Evolutionary conservation across 371 early-diverging fungal genomes (phyloP).

Genomic region (Mortierella sp.): DNA sequence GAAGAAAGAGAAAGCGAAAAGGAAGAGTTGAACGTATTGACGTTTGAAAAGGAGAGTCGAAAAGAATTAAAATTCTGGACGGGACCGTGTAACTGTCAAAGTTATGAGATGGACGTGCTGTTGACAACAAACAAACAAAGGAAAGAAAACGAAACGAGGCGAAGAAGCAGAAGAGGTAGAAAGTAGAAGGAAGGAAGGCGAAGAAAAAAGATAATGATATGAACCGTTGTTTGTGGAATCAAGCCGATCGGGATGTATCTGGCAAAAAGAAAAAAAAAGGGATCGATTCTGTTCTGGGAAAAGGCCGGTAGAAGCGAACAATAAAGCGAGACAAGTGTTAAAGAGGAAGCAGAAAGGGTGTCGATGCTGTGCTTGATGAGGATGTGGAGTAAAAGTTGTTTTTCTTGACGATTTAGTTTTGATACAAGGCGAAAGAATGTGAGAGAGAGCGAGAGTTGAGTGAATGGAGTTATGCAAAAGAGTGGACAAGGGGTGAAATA

Average conservation of each 20-base stretch:
- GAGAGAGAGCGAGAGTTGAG: background rate
- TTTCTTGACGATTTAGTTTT: background rate
- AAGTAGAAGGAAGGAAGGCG: background rate
- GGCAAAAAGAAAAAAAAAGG: conserved; percentile 11
- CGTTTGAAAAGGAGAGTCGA: conserved; percentile 21
- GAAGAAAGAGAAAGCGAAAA: background rate
- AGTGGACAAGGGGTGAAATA: background rate
- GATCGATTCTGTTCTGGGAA: conserved; percentile 26
- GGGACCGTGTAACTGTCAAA: conserved; percentile 31
- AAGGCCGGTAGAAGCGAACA: background rate
- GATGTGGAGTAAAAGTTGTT: background rate
- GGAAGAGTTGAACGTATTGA: conserved; percentile 13
- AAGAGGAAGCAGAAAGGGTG: conserved; percentile 4
- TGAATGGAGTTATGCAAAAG: background rate
- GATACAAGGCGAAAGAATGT: too few species aligned
- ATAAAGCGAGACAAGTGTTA: background rate
- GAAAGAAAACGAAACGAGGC: background rate
- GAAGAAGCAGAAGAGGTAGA: background rate
- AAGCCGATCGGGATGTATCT: background rate
- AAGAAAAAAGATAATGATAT: conserved; percentile 42
- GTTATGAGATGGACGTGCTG: conserved; percentile 5
- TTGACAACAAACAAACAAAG: background rate
- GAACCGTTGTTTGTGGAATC: conserved; percentile 50
- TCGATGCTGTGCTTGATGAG: background rate
- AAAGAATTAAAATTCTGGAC: conserved; percentile 59